Conservation (phyloP, 2,329 filamentous ascomycete species). For the Helotiales sp. region DNA sequence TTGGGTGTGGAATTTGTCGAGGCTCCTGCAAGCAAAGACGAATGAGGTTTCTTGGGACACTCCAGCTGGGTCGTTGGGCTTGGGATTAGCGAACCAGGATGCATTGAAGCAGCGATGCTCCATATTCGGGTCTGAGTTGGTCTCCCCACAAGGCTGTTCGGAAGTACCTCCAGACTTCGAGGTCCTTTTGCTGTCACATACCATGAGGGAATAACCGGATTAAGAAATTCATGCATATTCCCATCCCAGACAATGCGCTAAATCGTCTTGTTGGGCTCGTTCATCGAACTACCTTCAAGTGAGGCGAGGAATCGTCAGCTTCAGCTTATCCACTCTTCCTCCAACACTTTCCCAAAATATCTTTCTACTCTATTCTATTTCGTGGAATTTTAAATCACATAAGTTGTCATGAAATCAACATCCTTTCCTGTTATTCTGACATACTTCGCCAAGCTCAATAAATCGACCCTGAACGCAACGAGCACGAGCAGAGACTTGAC, state of each 20-base stretch:
- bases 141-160: background rate
- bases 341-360: background rate
- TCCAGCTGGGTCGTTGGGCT: background rate
- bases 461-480: too few relatives aligned
- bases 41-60: background rate
- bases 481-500: background rate
- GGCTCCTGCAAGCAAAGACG: background rate
- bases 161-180: background rate
- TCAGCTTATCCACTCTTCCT: conserved; percentile 11
- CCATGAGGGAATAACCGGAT: background rate
- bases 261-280: conserved; percentile 4
- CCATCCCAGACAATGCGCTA: background rate
- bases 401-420: background rate
- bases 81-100: background rate
- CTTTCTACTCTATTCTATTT: background rate
- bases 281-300: background rate
- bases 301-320: background rate
- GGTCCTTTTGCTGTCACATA: background rate
- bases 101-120: background rate
- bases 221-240: background rate
- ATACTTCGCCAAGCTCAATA: background rate
- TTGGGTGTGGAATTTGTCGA: background rate
- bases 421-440: background rate
- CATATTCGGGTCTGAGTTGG: background rate
- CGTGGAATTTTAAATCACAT: background rate